Conservation (phyloP, 2,329 filamentous ascomycete genomes). For the Diaporthe longicolla region DNA sequence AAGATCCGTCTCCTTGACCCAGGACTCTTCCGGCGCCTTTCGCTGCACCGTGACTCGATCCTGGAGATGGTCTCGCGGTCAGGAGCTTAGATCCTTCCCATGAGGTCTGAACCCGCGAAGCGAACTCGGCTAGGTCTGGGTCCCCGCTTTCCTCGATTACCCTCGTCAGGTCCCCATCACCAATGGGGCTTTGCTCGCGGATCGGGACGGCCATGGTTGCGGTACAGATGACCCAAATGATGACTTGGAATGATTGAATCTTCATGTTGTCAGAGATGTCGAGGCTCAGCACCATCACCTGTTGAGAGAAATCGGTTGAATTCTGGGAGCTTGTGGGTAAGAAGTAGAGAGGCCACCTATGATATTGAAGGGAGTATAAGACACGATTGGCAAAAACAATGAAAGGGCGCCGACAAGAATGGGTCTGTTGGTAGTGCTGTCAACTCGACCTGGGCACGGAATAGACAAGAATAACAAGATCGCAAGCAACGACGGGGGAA, state of each 20-base stretch:
- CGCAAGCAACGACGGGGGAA: slow-evolving; percentile 4
- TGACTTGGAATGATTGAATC: background rate
- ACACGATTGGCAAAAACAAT: background rate
- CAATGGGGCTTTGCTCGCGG: background rate
- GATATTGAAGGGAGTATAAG: background rate
- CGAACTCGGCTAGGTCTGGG: slow-evolving; percentile 15
- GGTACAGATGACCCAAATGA: background rate
- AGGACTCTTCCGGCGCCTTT: background rate
- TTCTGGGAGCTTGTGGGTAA: background rate
- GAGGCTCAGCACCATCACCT: background rate
- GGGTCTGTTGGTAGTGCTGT: background rate
- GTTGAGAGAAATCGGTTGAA: too few relatives aligned
- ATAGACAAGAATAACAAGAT: background rate
- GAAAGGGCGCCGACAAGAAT: background rate
- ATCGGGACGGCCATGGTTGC: background rate
- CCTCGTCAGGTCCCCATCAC: background rate
- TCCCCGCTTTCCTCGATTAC: background rate
- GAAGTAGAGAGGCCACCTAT: background rate
- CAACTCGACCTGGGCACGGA: background rate
- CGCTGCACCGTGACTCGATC: background rate
- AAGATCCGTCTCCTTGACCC: slow-evolving; percentile 25
- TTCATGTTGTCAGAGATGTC: background rate
- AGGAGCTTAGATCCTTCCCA: background rate
- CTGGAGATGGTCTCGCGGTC: too few relatives aligned
- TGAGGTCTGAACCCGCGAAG: background rate